Percentiles rank a stretch among this genome's conserved stretches.
Conservation (phyloP, 2,329 filamentous ascomycete genomes). For the Colletotrichum godetiae region DNA sequence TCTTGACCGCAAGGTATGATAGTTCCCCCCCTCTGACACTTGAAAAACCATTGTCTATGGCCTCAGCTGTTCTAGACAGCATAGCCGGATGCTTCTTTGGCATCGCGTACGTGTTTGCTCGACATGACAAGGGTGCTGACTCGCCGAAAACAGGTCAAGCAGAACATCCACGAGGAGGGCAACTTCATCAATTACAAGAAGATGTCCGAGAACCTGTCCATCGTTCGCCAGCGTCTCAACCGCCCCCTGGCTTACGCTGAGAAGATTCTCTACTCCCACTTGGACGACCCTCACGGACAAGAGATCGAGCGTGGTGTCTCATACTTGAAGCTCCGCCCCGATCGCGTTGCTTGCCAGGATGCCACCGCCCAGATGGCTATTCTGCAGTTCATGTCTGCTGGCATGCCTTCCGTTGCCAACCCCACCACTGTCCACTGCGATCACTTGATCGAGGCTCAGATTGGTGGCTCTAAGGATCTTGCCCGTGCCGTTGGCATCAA, state of each 20-base stretch:
- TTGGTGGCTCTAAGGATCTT: conserved; percentile 18
- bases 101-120: background rate
- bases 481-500: conserved; percentile 11
- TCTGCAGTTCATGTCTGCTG: conserved; percentile 36
- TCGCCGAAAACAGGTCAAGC: conserved; percentile 71
- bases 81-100: background rate
- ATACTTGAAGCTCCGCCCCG: conserved; percentile 26
- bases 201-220: conserved; percentile 96
- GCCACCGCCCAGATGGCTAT: conserved; percentile 37
- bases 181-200: conserved; percentile 99
- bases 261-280: conserved; percentile 21
- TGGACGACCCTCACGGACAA: conserved; percentile 6
- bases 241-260: conserved; percentile 52
- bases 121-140: background rate
- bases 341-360: conserved; percentile 33
- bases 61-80: too few species aligned
- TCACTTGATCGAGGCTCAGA: conserved; percentile 25
- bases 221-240: conserved; percentile 91
- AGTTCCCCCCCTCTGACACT: background rate
- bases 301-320: conserved; percentile 12
- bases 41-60: too few species aligned
- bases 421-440: conserved; percentile 35
- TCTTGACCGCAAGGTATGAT: conserved; percentile 85
- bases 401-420: conserved; percentile 24
- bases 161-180: conserved; percentile 95